Base-by-base conservation (phyloP, 23 red algal species). In the Gracilaria caudata region DNA sequence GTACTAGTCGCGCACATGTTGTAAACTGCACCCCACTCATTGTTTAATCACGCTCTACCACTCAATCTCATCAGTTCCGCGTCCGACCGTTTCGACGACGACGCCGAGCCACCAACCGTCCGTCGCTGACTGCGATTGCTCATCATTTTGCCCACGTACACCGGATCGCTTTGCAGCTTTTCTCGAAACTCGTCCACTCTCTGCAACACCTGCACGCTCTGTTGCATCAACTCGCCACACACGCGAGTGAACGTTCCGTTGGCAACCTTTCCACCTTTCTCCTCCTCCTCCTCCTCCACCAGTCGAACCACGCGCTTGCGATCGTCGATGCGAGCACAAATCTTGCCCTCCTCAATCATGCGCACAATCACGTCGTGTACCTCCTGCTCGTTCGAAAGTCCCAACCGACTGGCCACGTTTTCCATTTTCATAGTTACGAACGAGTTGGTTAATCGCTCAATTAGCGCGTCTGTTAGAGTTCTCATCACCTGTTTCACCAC, bases 1-100 rank as follows among this genome's bases (percentile, higher is more conserved):
- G 14, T 99, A 89, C 79, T 99, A 94, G 83, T 51, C 47, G n/a
- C 54, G 3, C n/a, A n/a, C n/a, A n/a, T n/a, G n/a, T 29, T 25
- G n/a, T 29, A 61, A 61, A 61, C 57, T 61, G 10, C 23, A 3
- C 17, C n/a, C 57, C 29, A 53, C 49, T 16, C 49, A 53, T 65
- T 65, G 60, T 35, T 65, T 65, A 34, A 65, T 28, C 60, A 75
- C 13, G 39, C 70, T 47, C 70, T 49, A 9, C 70, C 70, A 75
- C 37, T 75, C 40, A 75, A 23, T 47, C 70, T 39, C 70, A 75
- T 46, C 70, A 75, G 10, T 33, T 75, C 70, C 21, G 21, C 70
- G 70, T 75, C 70, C 38, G 21, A 30, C 10, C 38, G 38, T 8
- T 45, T 47, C 25, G 39, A 7, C 20, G 66, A 39, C 12, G 39